Evolutionary conservation across 164 flowering plant genomes (phyloP).

Genomic region (Vitis cinerea): DNA sequence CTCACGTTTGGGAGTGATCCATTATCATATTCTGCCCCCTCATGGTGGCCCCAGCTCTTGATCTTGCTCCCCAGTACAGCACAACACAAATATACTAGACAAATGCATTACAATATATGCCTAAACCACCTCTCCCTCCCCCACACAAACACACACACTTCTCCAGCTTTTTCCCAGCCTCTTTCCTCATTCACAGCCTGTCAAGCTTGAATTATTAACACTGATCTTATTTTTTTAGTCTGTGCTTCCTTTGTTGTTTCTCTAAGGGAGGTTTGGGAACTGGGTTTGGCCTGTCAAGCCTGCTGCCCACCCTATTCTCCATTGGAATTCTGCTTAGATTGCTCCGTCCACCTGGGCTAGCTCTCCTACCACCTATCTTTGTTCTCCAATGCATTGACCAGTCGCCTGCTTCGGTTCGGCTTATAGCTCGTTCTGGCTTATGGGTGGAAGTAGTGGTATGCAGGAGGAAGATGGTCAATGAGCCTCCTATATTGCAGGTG

Average conservation of each 20-base stretch:
- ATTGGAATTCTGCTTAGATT: slow-evolving; percentile 22
- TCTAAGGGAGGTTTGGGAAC: slow-evolving; percentile 22
- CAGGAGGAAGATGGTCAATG: slow-evolving; percentile 32
- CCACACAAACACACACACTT: slow-evolving; percentile 15
- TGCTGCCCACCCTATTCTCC: slow-evolving; percentile 23
- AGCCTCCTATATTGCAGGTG: slow-evolving; percentile 34
- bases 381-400: slow-evolving; percentile 9
- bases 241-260: slow-evolving; percentile 33
- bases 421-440: slow-evolving; percentile 7
- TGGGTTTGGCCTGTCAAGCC: slow-evolving; percentile 14
- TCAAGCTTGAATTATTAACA: slow-evolving; percentile 45
- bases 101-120: background rate
- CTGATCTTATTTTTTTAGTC: background rate
- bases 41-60: slow-evolving; percentile 18
- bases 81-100: slow-evolving; percentile 9
- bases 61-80: slow-evolving; percentile 21
- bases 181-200: slow-evolving; percentile 46
- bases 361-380: too few species aligned
- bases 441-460: slow-evolving; percentile 28
- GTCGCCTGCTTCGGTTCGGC: background rate
- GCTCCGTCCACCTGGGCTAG: slow-evolving; percentile 30
- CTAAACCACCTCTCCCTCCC: background rate
- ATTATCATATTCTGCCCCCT: slow-evolving; percentile 14
- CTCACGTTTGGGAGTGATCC: slow-evolving; percentile 31
- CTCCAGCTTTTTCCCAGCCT: slow-evolving; percentile 28